Evolutionary conservation across 2,329 filamentous ascomycete species (phyloP).

Genomic region (Pseudogymnoascus sp.): DNA sequence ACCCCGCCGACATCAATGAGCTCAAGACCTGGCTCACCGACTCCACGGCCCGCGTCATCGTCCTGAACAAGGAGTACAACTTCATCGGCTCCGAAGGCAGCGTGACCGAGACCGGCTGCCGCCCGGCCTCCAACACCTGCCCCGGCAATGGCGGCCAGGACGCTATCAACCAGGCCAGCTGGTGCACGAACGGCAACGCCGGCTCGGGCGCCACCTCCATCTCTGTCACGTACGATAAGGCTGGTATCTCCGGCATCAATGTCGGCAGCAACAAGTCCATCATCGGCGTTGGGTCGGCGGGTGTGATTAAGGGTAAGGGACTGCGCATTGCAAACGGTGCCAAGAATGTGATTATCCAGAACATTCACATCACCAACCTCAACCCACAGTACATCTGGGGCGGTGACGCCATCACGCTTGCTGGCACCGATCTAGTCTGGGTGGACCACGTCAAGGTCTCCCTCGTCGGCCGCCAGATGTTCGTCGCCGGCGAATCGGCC

Average conservation of each 20-base stretch:
- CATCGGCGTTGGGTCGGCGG: constrained; percentile 18
- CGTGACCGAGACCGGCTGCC: constrained; percentile 44
- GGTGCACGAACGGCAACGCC: constrained; percentile 41
- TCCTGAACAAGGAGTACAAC: constrained; percentile 46
- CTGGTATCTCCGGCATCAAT: constrained; percentile 20
- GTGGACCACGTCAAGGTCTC: constrained; percentile 46
- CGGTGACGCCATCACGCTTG: constrained; percentile 35
- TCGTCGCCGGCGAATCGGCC: constrained; percentile 46
- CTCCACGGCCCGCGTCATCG: constrained; percentile 44
- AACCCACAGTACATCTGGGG: constrained; percentile 49
- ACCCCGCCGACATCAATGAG: constrained; percentile 45
- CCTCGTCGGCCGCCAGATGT: constrained; percentile 50
- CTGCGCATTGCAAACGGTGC: constrained; percentile 19
- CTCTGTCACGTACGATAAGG: constrained; percentile 24
- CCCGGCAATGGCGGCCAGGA: constrained; percentile 32
- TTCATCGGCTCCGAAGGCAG: constrained; percentile 47
- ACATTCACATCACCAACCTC: constrained; percentile 44
- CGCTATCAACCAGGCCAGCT: constrained; percentile 51
- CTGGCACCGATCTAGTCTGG: constrained; percentile 27
- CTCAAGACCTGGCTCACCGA: constrained; percentile 52
- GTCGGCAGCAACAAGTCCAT: constrained; percentile 23
- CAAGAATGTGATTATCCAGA: constrained; percentile 27
- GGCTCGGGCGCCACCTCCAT: not conserved
- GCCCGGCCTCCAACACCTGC: constrained; percentile 43
- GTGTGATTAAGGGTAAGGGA: constrained; percentile 22